Conservation (phyloP, 148 eudicot species). For the Mesembryanthemum crystallinum region DNA sequence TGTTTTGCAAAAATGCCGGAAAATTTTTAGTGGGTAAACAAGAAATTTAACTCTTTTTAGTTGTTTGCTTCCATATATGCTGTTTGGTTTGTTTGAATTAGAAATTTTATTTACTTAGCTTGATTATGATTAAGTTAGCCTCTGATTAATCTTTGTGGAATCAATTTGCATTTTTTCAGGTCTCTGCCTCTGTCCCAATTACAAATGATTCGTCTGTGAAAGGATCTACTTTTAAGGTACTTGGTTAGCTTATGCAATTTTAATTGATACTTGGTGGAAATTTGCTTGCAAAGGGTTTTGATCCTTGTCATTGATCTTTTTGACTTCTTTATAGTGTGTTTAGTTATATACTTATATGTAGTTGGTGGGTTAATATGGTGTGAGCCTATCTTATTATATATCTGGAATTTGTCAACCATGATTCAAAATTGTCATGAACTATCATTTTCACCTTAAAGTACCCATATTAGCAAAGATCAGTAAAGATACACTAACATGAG, state of each 20-base stretch:
- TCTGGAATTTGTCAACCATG: neutral
- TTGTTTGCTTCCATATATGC: neutral
- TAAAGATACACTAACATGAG: neutral
- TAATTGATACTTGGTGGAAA: neutral
- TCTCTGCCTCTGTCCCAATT: conserved; percentile 38
- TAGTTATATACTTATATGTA: neutral
- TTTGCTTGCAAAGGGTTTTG: neutral
- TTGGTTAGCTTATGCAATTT: conserved; percentile 2
- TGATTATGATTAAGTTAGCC: neutral
- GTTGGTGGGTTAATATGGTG: neutral
- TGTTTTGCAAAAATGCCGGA: no score
- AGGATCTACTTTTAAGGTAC: conserved; percentile 54
- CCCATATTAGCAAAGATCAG: conserved; percentile 1
- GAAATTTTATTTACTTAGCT: neutral
- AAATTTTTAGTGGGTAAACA: neutral
- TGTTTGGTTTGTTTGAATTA: no score
- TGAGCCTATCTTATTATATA: neutral
- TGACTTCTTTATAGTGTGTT: neutral
- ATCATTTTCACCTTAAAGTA: neutral
- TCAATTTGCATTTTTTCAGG: conserved; percentile 33
- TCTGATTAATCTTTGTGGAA: neutral
- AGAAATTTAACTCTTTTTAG: neutral
- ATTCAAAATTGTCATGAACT: conserved; percentile 5
- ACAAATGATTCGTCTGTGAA: conserved; percentile 41
- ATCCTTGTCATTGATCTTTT: conserved; percentile 3